Conservation (phyloP, 2,329 filamentous ascomycete genomes). For the Sporothrix mexicana region DNA sequence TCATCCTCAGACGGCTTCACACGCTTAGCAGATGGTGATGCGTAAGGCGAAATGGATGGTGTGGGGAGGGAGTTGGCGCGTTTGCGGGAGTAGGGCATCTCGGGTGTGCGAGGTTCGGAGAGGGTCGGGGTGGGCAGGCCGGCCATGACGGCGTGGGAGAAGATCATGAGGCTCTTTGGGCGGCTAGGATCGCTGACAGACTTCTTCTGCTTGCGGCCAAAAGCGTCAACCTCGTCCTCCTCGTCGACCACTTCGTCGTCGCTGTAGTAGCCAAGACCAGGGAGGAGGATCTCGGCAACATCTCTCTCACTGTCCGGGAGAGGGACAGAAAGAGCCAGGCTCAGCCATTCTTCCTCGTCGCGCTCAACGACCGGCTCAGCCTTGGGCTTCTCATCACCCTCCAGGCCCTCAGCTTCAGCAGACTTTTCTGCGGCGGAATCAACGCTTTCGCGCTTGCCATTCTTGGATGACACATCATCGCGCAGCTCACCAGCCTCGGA, state of each 20-base stretch:
- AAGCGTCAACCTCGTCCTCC: slow-evolving; percentile 40
- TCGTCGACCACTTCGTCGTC: slow-evolving; percentile 65
- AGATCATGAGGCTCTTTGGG: slow-evolving; percentile 55
- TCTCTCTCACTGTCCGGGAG: slow-evolving; percentile 71
- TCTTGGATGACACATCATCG: not conserved
- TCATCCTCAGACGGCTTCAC: slow-evolving; percentile 28
- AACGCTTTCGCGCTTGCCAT: slow-evolving; percentile 25
- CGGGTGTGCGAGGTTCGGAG: slow-evolving; percentile 47
- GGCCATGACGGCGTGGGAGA: slow-evolving; percentile 41
- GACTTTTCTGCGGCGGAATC: slow-evolving; percentile 30
- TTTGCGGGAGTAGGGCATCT: slow-evolving; percentile 43
- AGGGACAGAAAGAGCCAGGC: slow-evolving; percentile 64
- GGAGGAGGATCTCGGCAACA: slow-evolving; percentile 79
- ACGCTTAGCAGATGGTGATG: slow-evolving; percentile 36
- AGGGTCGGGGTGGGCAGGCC: slow-evolving; percentile 45
- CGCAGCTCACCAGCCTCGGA: slow-evolving; percentile 37
- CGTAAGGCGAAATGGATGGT: slow-evolving; percentile 42
- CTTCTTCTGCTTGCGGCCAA: slow-evolving; percentile 38
- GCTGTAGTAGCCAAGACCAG: slow-evolving; percentile 66
- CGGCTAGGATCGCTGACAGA: slow-evolving; percentile 46
- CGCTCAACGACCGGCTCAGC: slow-evolving; percentile 17
- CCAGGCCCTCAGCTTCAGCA: not conserved
- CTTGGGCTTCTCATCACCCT: not conserved
- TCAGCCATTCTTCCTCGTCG: slow-evolving; percentile 50
- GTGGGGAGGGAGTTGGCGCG: slow-evolving; percentile 59